Base-by-base conservation (phyloP, 192 early-diverging fungal species). In the Podila minutissima region DNA sequence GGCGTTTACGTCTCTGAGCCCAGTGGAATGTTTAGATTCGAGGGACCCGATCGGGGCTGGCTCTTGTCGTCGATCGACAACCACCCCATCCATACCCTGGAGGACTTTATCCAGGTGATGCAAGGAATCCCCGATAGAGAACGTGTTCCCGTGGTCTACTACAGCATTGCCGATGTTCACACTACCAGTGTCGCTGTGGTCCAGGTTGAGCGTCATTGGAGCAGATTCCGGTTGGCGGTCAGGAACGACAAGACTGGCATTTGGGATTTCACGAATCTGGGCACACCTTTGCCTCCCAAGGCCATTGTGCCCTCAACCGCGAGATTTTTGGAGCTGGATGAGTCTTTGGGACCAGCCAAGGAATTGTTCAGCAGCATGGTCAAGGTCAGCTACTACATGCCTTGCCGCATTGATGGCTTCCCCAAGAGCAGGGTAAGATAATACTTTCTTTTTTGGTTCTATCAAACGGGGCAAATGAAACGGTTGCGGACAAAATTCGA, bases 1-100 rank as follows among this genome's bases (percentile, higher is more conserved):
- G 97, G 96, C 33, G 94, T 97, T 2, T 95, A 94, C 86, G 90
- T 96, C 4, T 82, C 92, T 33, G 89, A 87, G 63, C 85, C 87
- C 5, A 77, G 78, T 48, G 88, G 86, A 38, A 87, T 94, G 92
- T 91, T 94, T 58, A 83, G 91, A 53, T 85, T 95, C 28, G 93
- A 93, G 62, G 92, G 92, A 49, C 74, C 89, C 5, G 87, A 91
- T 50, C 83, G 88, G 61, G 94, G 94, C 35, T 93, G 91, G 92
- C 88, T 98, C 35, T 85, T 98, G 57, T 82, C 83, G 20, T 90
- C 89, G 35, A 87, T 98, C 26, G 94, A 95, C 82, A 84, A 89
- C 50, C 85, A 86, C 49, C 87, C 91, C 2, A 94, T 94, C 19
- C 91, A 92, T 6, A 90, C 88, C 55, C 72, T 98, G 33, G 91